Conservation (phyloP, 1,139 yeast species). For the Yamadazyma trypodendri region DNA sequence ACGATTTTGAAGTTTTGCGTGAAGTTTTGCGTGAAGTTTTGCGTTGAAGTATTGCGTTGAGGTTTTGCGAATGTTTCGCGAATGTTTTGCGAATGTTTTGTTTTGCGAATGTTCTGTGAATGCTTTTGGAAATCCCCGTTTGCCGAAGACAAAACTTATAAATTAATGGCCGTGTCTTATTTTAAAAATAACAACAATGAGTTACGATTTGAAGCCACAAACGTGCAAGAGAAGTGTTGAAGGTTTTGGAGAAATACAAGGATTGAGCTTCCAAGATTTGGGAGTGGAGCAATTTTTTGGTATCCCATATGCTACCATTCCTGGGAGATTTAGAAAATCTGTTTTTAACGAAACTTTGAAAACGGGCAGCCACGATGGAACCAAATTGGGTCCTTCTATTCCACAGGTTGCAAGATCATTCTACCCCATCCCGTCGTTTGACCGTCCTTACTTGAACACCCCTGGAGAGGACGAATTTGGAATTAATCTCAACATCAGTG, state of each 20-base stretch:
- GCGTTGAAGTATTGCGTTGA: too few relatives aligned
- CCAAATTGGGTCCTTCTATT: slow-evolving; percentile 11
- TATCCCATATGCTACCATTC: slow-evolving; percentile 13
- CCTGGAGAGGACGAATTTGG: slow-evolving; percentile 7
- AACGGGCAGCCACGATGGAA: slow-evolving; percentile 8
- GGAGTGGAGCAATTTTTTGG: slow-evolving; percentile 11
- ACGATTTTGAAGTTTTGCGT: too few relatives aligned
- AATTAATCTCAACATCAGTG: slow-evolving; percentile 6
- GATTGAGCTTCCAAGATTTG: slow-evolving; percentile 7
- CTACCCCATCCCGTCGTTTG: slow-evolving; percentile 13
- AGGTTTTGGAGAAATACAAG: slow-evolving; percentile 5
- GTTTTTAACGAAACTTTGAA: slow-evolving; percentile 9
- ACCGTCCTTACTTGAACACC: slow-evolving; percentile 8
- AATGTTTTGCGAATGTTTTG: too few relatives aligned
- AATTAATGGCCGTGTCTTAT: too few relatives aligned
- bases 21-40: too few relatives aligned
- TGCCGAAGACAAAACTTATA: too few relatives aligned
- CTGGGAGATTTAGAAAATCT: slow-evolving; percentile 15
- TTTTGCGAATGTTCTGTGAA: too few relatives aligned
- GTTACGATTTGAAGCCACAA: neutral
- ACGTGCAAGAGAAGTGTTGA: neutral
- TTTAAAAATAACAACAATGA: neutral
- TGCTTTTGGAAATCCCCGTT: too few relatives aligned
- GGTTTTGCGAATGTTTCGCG: too few relatives aligned
- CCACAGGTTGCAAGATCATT: slow-evolving; percentile 13